Evolutionary conservation across 1,139 yeast genomes (phyloP).

Genomic region (Saccharomyces hybrid): DNA sequence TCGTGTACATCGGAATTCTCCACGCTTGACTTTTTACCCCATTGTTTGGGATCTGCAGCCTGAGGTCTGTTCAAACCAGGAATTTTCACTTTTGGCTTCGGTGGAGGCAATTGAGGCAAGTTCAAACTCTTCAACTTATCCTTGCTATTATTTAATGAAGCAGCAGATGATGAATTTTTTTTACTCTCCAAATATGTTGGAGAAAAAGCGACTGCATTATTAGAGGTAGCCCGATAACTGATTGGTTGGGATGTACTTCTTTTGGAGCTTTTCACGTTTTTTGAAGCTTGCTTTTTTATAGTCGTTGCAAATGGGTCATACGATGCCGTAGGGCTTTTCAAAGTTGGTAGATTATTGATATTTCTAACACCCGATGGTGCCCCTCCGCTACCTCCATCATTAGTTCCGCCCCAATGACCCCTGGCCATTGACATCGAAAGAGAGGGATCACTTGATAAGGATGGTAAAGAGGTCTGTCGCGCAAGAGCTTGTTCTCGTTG

Average conservation of each 20-base stretch:
- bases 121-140: slow-evolving; percentile 33
- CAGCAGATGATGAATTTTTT: slow-evolving; percentile 6
- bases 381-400: slow-evolving; percentile 27
- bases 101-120: slow-evolving; percentile 49
- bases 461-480: slow-evolving; percentile 44
- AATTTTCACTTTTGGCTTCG: slow-evolving; percentile 33
- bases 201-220: slow-evolving; percentile 9
- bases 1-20: slow-evolving; percentile 7
- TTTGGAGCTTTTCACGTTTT: slow-evolving; percentile 2
- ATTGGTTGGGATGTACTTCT: slow-evolving; percentile 2
- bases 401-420: background rate
- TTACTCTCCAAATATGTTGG: slow-evolving; percentile 7
- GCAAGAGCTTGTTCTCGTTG: slow-evolving; percentile 22
- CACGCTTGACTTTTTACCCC: slow-evolving; percentile 21
- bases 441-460: slow-evolving; percentile 37
- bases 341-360: slow-evolving; percentile 24
- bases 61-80: slow-evolving; percentile 37
- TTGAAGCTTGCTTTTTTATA: slow-evolving; percentile 1
- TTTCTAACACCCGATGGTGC: slow-evolving; percentile 5
- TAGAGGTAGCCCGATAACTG: background rate
- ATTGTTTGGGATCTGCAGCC: slow-evolving; percentile 28
- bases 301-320: slow-evolving; percentile 17
- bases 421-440: slow-evolving; percentile 13
- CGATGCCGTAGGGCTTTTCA: slow-evolving; percentile 17
- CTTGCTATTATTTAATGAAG: slow-evolving; percentile 10